phyloP scores from a whole-genome alignment of 2,329 filamentous ascomycete genomes.

The Emergomyces pasteurianus region DNA sequence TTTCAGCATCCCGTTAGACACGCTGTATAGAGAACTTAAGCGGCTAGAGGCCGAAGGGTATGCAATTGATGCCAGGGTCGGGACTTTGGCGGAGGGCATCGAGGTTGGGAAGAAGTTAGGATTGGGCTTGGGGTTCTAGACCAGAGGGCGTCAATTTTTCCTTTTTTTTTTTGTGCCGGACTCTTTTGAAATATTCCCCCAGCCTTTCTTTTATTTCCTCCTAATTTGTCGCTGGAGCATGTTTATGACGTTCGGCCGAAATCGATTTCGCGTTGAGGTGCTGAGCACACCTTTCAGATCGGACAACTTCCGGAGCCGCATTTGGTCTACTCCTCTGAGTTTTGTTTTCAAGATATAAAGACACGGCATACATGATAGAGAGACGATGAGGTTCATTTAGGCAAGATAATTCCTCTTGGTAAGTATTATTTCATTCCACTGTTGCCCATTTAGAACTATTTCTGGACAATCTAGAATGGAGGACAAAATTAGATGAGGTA shows the following conservation, averaged over 20 bases:
- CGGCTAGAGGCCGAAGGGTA: slow-evolving; percentile 57
- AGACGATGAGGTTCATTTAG: neutral
- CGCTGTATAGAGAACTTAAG: slow-evolving; percentile 55
- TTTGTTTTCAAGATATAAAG: neutral
- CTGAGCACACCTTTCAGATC: neutral
- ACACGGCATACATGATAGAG: neutral
- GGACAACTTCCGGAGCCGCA: neutral
- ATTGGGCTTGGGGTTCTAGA: neutral
- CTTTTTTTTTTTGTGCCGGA: neutral
- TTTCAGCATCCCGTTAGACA: slow-evolving; percentile 54
- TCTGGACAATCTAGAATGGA: no score
- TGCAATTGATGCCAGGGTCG: slow-evolving; percentile 68
- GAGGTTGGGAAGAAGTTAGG: slow-evolving; percentile 49
- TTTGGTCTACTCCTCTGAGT: neutral
- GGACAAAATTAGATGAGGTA: no score
- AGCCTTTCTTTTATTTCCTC: no score
- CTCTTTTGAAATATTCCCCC: no score
- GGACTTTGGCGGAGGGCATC: slow-evolving; percentile 66
- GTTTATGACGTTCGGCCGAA: neutral
- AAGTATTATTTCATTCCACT: neutral
- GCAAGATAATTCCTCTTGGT: neutral
- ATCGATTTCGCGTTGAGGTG: no score
- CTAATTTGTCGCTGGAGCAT: no score
- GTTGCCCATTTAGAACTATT: no score
- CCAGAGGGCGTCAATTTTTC: neutral